These are phyloP conservation scores for Coniella vitis DNA, from an alignment of 2,329 filamentous ascomycete species.

Conservation along the genomic window DNA sequence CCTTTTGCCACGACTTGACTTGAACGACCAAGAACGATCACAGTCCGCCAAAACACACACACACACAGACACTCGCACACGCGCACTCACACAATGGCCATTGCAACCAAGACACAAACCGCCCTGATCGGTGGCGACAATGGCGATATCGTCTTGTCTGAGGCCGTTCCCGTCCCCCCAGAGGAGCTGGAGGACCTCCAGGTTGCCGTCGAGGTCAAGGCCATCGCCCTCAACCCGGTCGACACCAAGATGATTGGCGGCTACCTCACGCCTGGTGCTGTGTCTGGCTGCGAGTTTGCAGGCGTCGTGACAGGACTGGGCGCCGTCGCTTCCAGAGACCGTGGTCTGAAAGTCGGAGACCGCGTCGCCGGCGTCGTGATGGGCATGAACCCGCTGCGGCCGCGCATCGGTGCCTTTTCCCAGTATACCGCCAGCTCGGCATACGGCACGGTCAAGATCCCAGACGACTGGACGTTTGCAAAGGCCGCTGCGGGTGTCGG, in stretches of 20 bases:
- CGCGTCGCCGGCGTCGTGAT: slow-evolving; percentile 15
- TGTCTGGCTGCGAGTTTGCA: slow-evolving; percentile 24
- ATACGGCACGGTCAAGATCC: slow-evolving; percentile 4
- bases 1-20: too few relatives aligned
- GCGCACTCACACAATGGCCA: not conserved
- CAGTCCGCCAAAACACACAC: too few relatives aligned
- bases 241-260: slow-evolving; percentile 26
- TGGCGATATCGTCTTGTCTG: not conserved
- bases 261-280: slow-evolving; percentile 18
- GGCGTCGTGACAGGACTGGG: slow-evolving; percentile 22
- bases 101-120: not conserved
- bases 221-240: slow-evolving; percentile 26
- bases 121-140: slow-evolving; percentile 1
- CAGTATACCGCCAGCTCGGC: not conserved
- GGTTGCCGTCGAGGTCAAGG: slow-evolving; percentile 5
- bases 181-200: not conserved
- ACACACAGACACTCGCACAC: too few relatives aligned
- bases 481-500: not conserved
- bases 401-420: slow-evolving; percentile 3
- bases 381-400: slow-evolving; percentile 10
- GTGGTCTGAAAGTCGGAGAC: slow-evolving; percentile 14
- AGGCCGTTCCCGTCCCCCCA: not conserved
- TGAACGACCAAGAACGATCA: too few relatives aligned
- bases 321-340: slow-evolving; percentile 3
- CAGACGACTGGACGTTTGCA: not conserved